These are phyloP conservation scores for Monosporascus ibericus DNA, from an alignment of 2,329 filamentous ascomycete genomes.

Conservation along the genomic window DNA sequence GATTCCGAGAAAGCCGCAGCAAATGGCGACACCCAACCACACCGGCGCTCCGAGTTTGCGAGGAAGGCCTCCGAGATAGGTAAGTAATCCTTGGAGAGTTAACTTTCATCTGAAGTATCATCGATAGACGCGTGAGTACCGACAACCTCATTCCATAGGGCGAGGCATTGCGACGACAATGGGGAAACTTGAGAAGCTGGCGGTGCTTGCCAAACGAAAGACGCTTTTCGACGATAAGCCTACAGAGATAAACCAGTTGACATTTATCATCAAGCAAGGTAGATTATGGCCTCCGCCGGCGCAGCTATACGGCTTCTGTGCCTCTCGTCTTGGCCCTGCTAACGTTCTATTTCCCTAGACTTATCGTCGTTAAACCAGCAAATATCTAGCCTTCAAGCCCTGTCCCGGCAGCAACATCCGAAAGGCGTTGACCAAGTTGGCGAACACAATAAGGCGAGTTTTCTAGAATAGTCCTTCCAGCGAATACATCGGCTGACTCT, in stretches of 20 bases:
- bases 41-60: constrained; percentile 83
- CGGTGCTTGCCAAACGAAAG: constrained; percentile 90
- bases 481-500: neutral
- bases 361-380: constrained; percentile 77
- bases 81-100: neutral
- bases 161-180: constrained; percentile 87
- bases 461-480: neutral
- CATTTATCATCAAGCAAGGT: constrained; percentile 89
- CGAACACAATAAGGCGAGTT: constrained; percentile 68
- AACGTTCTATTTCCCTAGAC: constrained; percentile 39
- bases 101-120: neutral
- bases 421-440: constrained; percentile 67
- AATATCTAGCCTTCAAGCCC: constrained; percentile 73
- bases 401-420: constrained; percentile 73
- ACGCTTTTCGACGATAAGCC: constrained; percentile 96
- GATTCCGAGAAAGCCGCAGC: constrained; percentile 64
- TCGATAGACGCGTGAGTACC: neutral
- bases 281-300: neutral
- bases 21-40: constrained; percentile 44
- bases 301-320: neutral
- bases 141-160: constrained; percentile 35
- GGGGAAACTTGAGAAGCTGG: constrained; percentile 89
- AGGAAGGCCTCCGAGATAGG: constrained; percentile 78
- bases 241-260: constrained; percentile 94
- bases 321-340: neutral